Evolutionary conservation across 2,329 filamentous ascomycete species (phyloP), one percentile per base, ranked within the genome.

Genomic region (Xylaria sp.): DNA sequence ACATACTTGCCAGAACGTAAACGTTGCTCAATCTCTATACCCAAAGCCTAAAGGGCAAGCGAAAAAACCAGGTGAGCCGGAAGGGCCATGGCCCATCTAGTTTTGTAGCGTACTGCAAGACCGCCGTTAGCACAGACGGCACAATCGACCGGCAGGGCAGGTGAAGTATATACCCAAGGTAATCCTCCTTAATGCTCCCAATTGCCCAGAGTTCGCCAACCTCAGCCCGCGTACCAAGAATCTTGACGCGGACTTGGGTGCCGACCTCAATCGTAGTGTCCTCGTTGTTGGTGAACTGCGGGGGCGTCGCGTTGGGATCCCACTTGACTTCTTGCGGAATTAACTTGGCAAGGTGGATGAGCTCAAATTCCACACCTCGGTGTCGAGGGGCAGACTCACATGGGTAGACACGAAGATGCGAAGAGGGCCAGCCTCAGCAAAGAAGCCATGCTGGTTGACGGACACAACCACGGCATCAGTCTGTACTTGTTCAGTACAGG

Each of bases 121-220:
- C 22, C 9, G 20, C 22, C 39, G 19, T 57, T 42, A 60, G 46
- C 38, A 59, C 17, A 46, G 16, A 45, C 3, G 20, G 18, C 17
- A 22, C 16, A 16, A 20, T 9, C 44, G 38, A 43, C 21, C 44
- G 42, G 24, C 42, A 54, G 45, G 45, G 24, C 17, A 46, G 21
- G 29, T 11, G 41, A 57, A 52, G 52, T 49, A 69, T 71, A 62
- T 78, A 88, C 86, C 86, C 86, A 39, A 89, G 79, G 67, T 87
- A 89, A 68, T 89, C 86, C 69, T 88, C 93, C 76, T 96, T 96
- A 77, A 99, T 97, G 64, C 91, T 97, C 56, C 92, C 94, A 72
- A 99, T 96, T 37, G 93, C 94, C 82, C 90, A 97, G 84, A 99
- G 96, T 71, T 91, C 89, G 59, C 91, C 91, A 47, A 97, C 91